phyloP scores from a whole-genome alignment of 2,329 filamentous ascomycete genomes.

The Botrytis galanthina region DNA sequence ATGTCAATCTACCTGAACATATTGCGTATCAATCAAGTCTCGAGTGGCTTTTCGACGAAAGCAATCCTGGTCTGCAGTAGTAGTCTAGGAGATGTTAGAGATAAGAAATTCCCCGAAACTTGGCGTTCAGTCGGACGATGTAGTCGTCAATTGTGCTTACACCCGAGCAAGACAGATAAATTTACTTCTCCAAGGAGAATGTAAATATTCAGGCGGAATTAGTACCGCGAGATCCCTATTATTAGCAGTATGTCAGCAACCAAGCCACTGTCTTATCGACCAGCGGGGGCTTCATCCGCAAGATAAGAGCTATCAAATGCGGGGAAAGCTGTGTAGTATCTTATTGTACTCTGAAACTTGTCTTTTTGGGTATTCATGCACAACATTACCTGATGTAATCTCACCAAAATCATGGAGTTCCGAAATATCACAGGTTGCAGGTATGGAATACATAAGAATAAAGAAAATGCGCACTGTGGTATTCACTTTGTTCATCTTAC shows the following conservation, averaged over 20 bases:
- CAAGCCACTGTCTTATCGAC: not conserved
- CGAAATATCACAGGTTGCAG: not conserved
- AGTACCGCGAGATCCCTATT: not conserved
- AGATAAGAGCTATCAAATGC: not conserved
- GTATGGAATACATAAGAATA: not conserved
- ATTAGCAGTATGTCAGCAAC: not conserved
- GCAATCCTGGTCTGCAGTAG: not conserved
- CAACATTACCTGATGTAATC: not conserved
- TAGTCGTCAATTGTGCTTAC: not conserved
- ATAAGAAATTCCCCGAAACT: not conserved
- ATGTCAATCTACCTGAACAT: not conserved
- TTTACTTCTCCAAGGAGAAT: not conserved
- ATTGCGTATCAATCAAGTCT: slow-evolving; percentile 10
- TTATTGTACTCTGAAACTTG: not conserved
- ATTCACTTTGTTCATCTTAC: not conserved
- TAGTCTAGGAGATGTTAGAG: no score
- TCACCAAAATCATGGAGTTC: not conserved
- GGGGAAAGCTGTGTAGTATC: not conserved
- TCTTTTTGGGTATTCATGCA: not conserved
- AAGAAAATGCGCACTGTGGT: no score
- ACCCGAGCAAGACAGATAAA: not conserved
- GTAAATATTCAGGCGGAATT: not conserved
- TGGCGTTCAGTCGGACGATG: not conserved
- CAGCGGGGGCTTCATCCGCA: not conserved
- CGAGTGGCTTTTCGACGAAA: slow-evolving; percentile 8